Percentiles rank a stretch among this genome's conserved stretches.
These are phyloP conservation scores for Calonectria multiphialidica DNA, from an alignment of 2,329 filamentous ascomycete species.

Conservation along the genomic window DNA sequence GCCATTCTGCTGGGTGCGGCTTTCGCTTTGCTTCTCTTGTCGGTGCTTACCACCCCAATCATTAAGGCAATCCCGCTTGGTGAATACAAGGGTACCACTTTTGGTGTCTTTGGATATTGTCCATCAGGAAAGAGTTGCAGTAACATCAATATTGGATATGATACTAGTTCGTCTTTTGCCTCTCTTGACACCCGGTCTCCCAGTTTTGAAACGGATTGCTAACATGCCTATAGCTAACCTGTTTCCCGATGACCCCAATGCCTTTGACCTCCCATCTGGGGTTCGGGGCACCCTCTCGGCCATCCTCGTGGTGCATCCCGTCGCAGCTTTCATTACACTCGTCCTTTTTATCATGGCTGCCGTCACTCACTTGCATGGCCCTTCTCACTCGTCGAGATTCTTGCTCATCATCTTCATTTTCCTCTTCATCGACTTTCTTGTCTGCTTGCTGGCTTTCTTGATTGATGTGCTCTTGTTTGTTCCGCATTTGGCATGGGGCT, in stretches of 20 bases:
- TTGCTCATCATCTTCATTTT: constrained; percentile 88
- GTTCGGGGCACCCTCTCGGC: constrained; percentile 79
- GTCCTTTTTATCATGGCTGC: constrained; percentile 85
- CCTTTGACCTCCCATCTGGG: constrained; percentile 68
- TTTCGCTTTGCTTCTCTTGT: constrained; percentile 86
- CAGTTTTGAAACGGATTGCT: constrained; percentile 18
- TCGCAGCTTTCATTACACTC: constrained; percentile 88
- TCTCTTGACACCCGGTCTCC: background rate
- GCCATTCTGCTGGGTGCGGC: constrained; percentile 86
- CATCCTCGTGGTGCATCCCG: constrained; percentile 91
- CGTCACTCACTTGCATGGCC: constrained; percentile 86
- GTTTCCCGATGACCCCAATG: constrained; percentile 46
- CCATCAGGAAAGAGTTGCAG: constrained; percentile 72
- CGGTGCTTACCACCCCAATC: constrained; percentile 91
- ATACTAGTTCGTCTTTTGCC: constrained; percentile 72
- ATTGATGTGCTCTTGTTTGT: constrained; percentile 96
- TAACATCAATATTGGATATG: constrained; percentile 85
- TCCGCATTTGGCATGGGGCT: constrained; percentile 93
- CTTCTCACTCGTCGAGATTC: constrained; percentile 91
- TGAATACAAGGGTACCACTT: constrained; percentile 79
- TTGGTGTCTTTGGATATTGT: constrained; percentile 95
- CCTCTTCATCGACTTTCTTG: constrained; percentile 84
- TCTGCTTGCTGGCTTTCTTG: constrained; percentile 88
- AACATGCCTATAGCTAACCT: constrained; percentile 37
- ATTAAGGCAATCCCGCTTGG: constrained; percentile 88